Conservation (phyloP, 257 asterid genomes). For the Nicotiana benthamiana region DNA sequence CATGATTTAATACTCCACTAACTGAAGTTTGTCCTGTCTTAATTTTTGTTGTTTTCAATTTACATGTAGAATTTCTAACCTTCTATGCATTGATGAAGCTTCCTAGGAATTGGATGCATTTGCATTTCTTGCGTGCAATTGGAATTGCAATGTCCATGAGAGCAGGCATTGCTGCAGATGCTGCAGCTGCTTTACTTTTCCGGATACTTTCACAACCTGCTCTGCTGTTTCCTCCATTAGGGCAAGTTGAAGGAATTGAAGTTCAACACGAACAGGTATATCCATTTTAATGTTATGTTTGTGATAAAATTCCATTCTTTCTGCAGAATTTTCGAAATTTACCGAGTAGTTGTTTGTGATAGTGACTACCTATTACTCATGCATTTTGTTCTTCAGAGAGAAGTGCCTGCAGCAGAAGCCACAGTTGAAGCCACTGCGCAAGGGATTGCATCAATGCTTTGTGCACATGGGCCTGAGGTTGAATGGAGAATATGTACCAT, state of each 20-base stretch:
- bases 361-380: constrained; percentile 6
- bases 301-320: constrained; percentile 8
- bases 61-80: constrained; percentile 20
- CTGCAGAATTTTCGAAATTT: constrained; percentile 1
- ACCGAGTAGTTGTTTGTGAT: background rate
- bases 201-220: constrained; percentile 98
- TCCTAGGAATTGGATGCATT: constrained; percentile 98
- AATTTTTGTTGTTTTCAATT: background rate
- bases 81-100: constrained; percentile 48
- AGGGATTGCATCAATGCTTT: constrained; percentile 99
- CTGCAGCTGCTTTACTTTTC: constrained; percentile 98
- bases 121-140: constrained; percentile 95
- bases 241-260: constrained; percentile 90
- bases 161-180: constrained; percentile 93
- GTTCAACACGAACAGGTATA: constrained; percentile 73
- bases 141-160: constrained; percentile 99
- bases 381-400: constrained; percentile 48
- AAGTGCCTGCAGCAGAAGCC: constrained; percentile 75
- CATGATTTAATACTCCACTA: background rate
- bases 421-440: constrained; percentile 97
- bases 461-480: constrained; percentile 99
- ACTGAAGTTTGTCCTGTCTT: constrained; percentile 4
- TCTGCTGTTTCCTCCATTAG: constrained; percentile 81
- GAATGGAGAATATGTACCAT: constrained; percentile 99
- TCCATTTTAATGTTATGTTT: constrained; percentile 2